Evolutionary conservation across 768 basidiomycete species (phyloP), one percentile per base, ranked within the genome.

Genomic region (Auriscalpium vulgare): DNA sequence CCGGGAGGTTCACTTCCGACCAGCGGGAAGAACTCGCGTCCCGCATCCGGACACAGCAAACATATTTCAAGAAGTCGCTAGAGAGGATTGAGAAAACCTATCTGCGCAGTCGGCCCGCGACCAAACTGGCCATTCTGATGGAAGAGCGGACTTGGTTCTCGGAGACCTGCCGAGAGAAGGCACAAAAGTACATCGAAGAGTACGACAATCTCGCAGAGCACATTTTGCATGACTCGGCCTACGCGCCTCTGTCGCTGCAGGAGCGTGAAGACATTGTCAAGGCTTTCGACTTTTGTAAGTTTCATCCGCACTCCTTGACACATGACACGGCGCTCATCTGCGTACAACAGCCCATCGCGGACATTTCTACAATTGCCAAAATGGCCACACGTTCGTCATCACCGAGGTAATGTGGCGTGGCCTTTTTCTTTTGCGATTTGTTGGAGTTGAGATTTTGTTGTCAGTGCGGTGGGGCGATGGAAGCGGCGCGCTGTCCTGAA

Each of bases 371-470:
- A 70, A 65, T 17, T 72, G 71, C 54, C 61, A 63, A 54, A 84
- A 85, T 50, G 85, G 85, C 0, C 85, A 87, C 59, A 72, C 77
- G 0, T 86, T 81, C 54, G 78, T 82, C 2, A 85, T 87, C 37
- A 68, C 65, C 0, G 78, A 84, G 65, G 81, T 85, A 55, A 34
- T 71, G 34, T 8, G 38, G 10, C 17, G 13, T 38, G 54, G 8
- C 16, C 1, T 50, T 7, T 47, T 2, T 13, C 37, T 21, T 36
- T 8, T 17, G 8, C 13, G 8, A 13, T n/a, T 56, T 19, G 55
- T 58, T 57, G 45, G n/a, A 21, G 46, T 36, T 53, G 8, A 52
- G 37, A 17, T 43, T 9, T 17, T 14, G 17, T 17, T 17, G 19
- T 10, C 56, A 85, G 82, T 85, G 83, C 51, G 84, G 83, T 16